Base-by-base conservation (phyloP, 495 filamentous ascomycete genomes). In the Cudoniella acicularis region DNA sequence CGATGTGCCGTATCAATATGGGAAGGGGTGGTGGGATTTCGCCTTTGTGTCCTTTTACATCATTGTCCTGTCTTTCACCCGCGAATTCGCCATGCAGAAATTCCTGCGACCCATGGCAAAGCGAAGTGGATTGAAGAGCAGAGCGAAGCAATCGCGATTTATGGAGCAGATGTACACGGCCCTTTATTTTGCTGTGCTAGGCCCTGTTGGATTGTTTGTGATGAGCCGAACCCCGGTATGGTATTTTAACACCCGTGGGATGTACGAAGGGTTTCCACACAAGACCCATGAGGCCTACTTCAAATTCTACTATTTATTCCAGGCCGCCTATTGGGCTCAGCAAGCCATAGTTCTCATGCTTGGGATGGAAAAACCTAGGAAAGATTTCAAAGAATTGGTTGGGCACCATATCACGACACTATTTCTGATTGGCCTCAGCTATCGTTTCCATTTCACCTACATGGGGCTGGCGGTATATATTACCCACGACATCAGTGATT, bases 81-180 rank as follows among this genome's bases (percentile, higher is more conserved):
- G 93, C 62, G 93, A 98, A 69, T 96, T 97, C 73, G 76, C 96
- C 69, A 96, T 98, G 93, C 93, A 96, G 77, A 88, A 89, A 63
- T 57, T 96, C 48, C 82, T 98, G 54, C 88, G 89, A 4, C 94
- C 91, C 0, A 71, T 91, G 63, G 92, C 92, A 2, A 74, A 83
- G 23, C 77, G 76, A 57, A 83, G 74, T 50, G 90, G 91, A 2
- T 84, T 98, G 63, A 81, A 75, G 45, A 83, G 81, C 49, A 83
- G 86, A 26, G 83, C 82, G 45, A 98, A 97, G 76, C 90, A 92
- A 52, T 80, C 88, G 10, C 86, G 94, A 16, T 98, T 96, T 79
- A 95, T 97, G 90, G 94, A 98, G 72, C 94, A 98, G 73, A 82
- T 89, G 63, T 98, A 98, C 76, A 97, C 93, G 1, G 94, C 91